phyloP scores from a whole-genome alignment of 2,329 filamentous ascomycete species.

The Aureobasidium subglaciale region DNA sequence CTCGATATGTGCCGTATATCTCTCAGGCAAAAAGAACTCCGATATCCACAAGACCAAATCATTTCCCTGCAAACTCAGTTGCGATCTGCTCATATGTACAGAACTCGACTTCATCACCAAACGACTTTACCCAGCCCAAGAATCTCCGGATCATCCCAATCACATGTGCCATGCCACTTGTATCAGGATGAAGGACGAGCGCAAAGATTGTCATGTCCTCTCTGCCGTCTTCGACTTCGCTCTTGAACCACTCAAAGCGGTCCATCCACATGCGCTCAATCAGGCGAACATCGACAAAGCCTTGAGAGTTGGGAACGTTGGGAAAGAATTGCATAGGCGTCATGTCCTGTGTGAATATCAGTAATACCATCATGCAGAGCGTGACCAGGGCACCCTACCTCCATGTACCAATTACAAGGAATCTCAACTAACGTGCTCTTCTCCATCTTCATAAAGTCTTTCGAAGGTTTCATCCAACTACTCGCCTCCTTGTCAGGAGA shows the following conservation, averaged over 20 bases:
- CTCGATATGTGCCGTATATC: not conserved
- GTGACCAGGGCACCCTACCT: conserved; percentile 20
- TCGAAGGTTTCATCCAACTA: conserved; percentile 41
- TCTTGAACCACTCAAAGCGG: conserved; percentile 48
- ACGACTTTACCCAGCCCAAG: conserved; percentile 43
- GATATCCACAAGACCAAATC: not conserved
- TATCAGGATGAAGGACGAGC: conserved; percentile 51
- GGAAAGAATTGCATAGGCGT: conserved; percentile 43
- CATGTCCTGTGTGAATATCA: conserved; percentile 32
- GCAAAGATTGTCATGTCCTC: conserved; percentile 41
- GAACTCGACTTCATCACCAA: conserved; percentile 41
- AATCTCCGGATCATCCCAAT: conserved; percentile 51
- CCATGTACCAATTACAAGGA: conserved; percentile 45
- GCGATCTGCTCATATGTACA: conserved; percentile 39
- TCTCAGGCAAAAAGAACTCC: not conserved
- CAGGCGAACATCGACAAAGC: conserved; percentile 50
- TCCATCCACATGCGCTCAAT: conserved; percentile 57
- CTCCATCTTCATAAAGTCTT: conserved; percentile 22
- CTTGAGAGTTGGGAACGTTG: conserved; percentile 45
- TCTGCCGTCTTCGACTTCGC: conserved; percentile 30
- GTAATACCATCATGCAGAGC: not conserved
- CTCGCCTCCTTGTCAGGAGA: conserved; percentile 29
- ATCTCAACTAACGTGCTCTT: conserved; percentile 38
- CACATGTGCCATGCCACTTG: conserved; percentile 54
- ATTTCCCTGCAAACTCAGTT: conserved; percentile 23